Conservation (phyloP, 2,329 filamentous ascomycete genomes). For the Fusarium penzigii region DNA sequence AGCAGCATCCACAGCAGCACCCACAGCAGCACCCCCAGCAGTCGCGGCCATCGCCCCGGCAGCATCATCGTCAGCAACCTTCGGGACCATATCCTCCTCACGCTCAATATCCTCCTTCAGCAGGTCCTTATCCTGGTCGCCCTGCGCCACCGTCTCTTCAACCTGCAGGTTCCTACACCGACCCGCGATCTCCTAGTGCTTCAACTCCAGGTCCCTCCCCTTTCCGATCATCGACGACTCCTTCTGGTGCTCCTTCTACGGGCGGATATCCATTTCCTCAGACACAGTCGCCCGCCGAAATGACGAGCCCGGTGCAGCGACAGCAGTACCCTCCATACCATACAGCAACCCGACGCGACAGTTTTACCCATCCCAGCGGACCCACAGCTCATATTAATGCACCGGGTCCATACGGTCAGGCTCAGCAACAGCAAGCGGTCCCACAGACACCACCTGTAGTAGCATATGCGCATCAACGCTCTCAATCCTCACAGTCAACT, state of each 20-base stretch:
- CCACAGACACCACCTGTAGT: constrained; percentile 52
- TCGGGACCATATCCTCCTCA: constrained; percentile 40
- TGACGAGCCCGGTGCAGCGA: constrained; percentile 52
- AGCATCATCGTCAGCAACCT: constrained; percentile 30
- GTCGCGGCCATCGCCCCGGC: constrained; percentile 35
- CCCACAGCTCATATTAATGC: constrained; percentile 10
- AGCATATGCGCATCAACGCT: constrained; percentile 49
- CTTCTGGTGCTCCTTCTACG: constrained; percentile 40
- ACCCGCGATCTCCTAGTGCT: constrained; percentile 53
- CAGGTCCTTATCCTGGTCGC: constrained; percentile 44
- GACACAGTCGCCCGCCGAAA: constrained; percentile 42
- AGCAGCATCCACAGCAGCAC: constrained; percentile 28
- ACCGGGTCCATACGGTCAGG: constrained; percentile 28
- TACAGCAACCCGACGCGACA: constrained; percentile 47
- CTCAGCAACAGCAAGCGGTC: constrained; percentile 39
- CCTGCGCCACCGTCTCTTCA: constrained; percentile 49
- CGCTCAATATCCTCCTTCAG: constrained; percentile 40
- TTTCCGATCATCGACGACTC: constrained; percentile 52
- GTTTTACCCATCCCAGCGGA: constrained; percentile 41
- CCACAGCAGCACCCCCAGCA: constrained; percentile 29
- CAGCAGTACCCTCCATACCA: constrained; percentile 50
- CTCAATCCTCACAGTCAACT: constrained; percentile 60
- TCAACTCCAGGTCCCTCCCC: constrained; percentile 45
- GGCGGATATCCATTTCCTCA: constrained; percentile 55
- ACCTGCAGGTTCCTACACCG: constrained; percentile 44